These are phyloP conservation scores for Penicillium brevicompactum DNA, from an alignment of 2,329 filamentous ascomycete genomes.

Conservation along the genomic window DNA sequence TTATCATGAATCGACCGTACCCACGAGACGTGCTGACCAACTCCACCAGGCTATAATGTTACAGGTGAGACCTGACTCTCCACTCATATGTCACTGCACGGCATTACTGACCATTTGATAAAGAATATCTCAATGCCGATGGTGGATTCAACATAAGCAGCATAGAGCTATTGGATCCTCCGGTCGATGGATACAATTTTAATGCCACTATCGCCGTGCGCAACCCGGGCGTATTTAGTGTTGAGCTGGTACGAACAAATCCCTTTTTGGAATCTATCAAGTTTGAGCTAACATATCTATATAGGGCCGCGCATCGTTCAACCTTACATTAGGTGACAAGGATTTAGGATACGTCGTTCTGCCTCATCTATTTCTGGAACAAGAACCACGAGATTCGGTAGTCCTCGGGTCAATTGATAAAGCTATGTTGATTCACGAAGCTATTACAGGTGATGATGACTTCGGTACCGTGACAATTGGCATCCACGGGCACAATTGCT, in stretches of 20 bases:
- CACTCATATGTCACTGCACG: not conserved
- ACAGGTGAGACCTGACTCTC: constrained; percentile 13
- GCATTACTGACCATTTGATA: not conserved
- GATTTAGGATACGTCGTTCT: constrained; percentile 26
- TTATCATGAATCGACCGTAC: not conserved
- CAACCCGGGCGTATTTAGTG: constrained; percentile 22
- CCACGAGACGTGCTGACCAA: not conserved
- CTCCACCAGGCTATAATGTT: constrained; percentile 23
- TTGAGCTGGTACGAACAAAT: constrained; percentile 25
- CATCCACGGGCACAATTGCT: constrained; percentile 25
- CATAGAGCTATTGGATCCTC: constrained; percentile 17
- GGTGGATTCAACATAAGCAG: constrained; percentile 27
- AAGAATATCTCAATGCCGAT: constrained; percentile 25
- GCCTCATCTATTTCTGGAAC: constrained; percentile 22
- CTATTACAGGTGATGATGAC: constrained; percentile 16
- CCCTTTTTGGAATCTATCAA: no score
- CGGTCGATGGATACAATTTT: constrained; percentile 26
- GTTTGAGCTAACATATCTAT: not conserved
- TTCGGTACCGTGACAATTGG: constrained; percentile 24
- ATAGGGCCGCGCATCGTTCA: constrained; percentile 28
- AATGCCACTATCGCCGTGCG: constrained; percentile 28
- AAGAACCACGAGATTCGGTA: constrained; percentile 7
- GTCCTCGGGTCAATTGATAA: constrained; percentile 23
- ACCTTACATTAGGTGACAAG: constrained; percentile 24
- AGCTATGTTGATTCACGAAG: constrained; percentile 22